phyloP scores from a whole-genome alignment of 2,329 filamentous ascomycete genomes.

The Clarireedia sp. region DNA sequence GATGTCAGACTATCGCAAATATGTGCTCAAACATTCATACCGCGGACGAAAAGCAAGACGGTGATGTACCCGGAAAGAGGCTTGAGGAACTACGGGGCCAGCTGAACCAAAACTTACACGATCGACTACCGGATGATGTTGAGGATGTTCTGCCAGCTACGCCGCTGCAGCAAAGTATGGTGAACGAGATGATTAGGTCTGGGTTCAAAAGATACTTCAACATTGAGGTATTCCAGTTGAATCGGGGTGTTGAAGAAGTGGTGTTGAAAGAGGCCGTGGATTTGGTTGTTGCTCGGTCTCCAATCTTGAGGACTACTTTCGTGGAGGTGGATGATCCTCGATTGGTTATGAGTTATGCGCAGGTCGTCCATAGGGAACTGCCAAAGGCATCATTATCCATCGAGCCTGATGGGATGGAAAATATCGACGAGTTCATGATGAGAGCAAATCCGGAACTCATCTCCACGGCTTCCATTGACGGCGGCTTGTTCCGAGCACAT shows the following conservation, averaged over 20 bases:
- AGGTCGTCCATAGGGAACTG: slow-evolving; percentile 37
- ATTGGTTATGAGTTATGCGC: slow-evolving; percentile 47
- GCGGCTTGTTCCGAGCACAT: slow-evolving; percentile 42
- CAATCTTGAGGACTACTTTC: slow-evolving; percentile 72
- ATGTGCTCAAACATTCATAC: slow-evolving; percentile 38
- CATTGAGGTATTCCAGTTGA: slow-evolving; percentile 64
- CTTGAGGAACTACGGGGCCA: slow-evolving; percentile 26
- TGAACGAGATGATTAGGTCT: slow-evolving; percentile 72
- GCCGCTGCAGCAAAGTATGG: slow-evolving; percentile 78
- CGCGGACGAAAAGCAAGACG: slow-evolving; percentile 4
- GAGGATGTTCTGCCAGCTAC: slow-evolving; percentile 66
- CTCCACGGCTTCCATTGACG: slow-evolving; percentile 30
- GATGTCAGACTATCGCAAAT: slow-evolving; percentile 55
- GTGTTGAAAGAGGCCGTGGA: slow-evolving; percentile 55
- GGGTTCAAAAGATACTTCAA: slow-evolving; percentile 76
- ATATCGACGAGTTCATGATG: slow-evolving; percentile 31
- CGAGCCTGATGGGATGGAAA: not conserved
- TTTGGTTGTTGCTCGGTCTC: slow-evolving; percentile 48
- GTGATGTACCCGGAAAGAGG: slow-evolving; percentile 9
- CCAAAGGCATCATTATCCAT: not conserved
- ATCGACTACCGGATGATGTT: slow-evolving; percentile 34
- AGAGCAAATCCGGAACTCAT: slow-evolving; percentile 34
- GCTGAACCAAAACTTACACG: slow-evolving; percentile 34
- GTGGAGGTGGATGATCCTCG: slow-evolving; percentile 53
- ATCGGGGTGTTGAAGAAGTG: slow-evolving; percentile 43